A percentile compares a stretch with the other conserved stretches of the same genome.
Evolutionary conservation across 1,139 yeast genomes (phyloP).

Genomic region (Blastobotrys indianensis): DNA sequence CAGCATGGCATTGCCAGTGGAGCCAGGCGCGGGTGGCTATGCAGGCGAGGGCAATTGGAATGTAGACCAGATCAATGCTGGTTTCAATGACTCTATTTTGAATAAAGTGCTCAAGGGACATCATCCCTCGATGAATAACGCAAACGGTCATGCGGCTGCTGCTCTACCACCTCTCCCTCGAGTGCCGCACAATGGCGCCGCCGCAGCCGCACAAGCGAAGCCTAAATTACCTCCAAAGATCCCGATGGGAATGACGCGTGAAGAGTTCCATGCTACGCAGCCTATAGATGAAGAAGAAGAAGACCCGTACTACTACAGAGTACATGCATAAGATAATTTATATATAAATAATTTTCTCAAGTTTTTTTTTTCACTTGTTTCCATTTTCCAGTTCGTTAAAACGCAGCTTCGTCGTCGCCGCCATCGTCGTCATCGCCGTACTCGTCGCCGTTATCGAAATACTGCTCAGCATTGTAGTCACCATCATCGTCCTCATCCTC

Average conservation of each 20-base stretch:
- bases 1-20: slow-evolving; percentile 14
- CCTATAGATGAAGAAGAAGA: slow-evolving; percentile 17
- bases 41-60: slow-evolving; percentile 28
- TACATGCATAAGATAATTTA: slow-evolving; percentile 7
- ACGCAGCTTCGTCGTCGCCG: slow-evolving; percentile 30
- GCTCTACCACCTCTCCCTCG: slow-evolving; percentile 1
- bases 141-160: background rate
- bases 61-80: slow-evolving; percentile 31
- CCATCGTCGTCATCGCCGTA: slow-evolving; percentile 56
- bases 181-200: background rate
- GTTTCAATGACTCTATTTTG: slow-evolving; percentile 33
- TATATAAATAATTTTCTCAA: slow-evolving; percentile 3
- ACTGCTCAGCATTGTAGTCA: slow-evolving; percentile 58
- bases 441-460: slow-evolving; percentile 44
- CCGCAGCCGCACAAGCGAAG: slow-evolving; percentile 3
- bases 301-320: slow-evolving; percentile 12
- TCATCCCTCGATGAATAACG: slow-evolving; percentile 3
- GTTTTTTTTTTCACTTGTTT: background rate
- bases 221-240: slow-evolving; percentile 30
- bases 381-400: slow-evolving; percentile 1
- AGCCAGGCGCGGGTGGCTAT: slow-evolving; percentile 26
- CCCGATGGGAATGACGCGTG: slow-evolving; percentile 28
- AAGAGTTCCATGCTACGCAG: slow-evolving; percentile 24
- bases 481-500: slow-evolving; percentile 75
- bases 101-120: slow-evolving; percentile 20